Percentiles rank a stretch among this genome's conserved stretches.
phyloP scores from a whole-genome alignment of 2,329 filamentous ascomycete genomes.

The Helotiales sp. region DNA sequence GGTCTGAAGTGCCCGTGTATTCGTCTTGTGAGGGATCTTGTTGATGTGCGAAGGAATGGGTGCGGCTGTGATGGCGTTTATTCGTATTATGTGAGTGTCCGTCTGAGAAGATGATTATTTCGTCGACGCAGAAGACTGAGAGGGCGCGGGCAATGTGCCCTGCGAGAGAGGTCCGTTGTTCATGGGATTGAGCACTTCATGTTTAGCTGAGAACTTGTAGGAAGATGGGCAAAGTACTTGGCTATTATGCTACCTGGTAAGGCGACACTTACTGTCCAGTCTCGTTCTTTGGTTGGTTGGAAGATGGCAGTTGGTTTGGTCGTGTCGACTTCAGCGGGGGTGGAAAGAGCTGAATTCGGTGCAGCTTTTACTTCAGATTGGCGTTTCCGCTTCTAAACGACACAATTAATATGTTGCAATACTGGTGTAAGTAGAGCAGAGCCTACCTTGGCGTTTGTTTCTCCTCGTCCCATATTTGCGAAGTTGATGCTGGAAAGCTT shows the following conservation, averaged over 20 bases:
- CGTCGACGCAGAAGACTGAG: constrained; percentile 83
- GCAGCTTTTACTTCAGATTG: constrained; percentile 36
- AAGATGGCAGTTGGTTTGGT: constrained; percentile 74
- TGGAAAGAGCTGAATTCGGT: constrained; percentile 34
- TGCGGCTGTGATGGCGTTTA: constrained; percentile 33
- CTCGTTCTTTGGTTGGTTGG: constrained; percentile 63
- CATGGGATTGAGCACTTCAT: constrained; percentile 46
- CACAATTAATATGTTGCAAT: not conserved
- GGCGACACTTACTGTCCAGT: constrained; percentile 78
- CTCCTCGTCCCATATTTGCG: constrained; percentile 14
- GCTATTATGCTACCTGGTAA: constrained; percentile 78
- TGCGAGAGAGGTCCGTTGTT: constrained; percentile 74
- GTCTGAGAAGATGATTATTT: constrained; percentile 83
- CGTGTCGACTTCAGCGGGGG: constrained; percentile 47
- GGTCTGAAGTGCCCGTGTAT: constrained; percentile 72
- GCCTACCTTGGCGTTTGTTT: constrained; percentile 17
- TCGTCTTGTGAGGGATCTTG: constrained; percentile 49
- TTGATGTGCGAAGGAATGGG: constrained; percentile 45
- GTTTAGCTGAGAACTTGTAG: constrained; percentile 8
- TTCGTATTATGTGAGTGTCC: constrained; percentile 47
- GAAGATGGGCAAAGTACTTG: constrained; percentile 47
- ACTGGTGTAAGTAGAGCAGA: not conserved
- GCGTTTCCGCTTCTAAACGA: constrained; percentile 43
- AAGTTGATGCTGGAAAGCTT: not conserved
- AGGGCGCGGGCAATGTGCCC: constrained; percentile 81